Evolutionary conservation across 2,329 filamentous ascomycete genomes (phyloP).

Genomic region (Exophiala dermatitidis): DNA sequence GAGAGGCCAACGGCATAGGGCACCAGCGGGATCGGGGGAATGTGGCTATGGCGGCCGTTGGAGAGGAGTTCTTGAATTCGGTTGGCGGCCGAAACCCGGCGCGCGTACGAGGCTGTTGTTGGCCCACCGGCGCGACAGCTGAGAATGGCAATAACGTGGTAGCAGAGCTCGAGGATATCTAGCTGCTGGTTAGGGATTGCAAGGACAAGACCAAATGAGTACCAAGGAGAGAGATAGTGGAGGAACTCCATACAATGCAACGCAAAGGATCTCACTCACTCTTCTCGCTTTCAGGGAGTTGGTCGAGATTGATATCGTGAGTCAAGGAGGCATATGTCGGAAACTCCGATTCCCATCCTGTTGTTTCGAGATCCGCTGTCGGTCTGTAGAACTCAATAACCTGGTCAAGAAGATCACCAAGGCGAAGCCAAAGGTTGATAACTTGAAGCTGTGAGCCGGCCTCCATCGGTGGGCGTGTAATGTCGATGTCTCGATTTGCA

Average conservation of each 20-base stretch:
- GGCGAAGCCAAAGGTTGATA: conserved; percentile 35
- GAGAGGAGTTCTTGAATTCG: conserved; percentile 46
- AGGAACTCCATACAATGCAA: neutral
- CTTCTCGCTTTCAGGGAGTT: conserved; percentile 8
- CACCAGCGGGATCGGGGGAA: conserved; percentile 49
- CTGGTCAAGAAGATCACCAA: conserved; percentile 34
- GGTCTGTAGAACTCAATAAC: conserved; percentile 38
- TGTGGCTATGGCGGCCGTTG: conserved; percentile 23
- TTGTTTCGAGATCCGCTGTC: conserved; percentile 29
- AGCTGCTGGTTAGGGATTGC: neutral
- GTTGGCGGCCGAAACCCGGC: conserved; percentile 50
- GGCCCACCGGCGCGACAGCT: conserved; percentile 48
- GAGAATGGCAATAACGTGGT: conserved; percentile 51
- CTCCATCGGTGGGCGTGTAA: conserved; percentile 29
- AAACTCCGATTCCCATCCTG: conserved; percentile 36
- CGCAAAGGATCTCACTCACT: conserved; percentile 9
- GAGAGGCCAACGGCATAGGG: conserved; percentile 51
- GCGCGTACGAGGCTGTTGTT: conserved; percentile 46
- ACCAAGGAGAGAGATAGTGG: no score
- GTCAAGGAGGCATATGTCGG: conserved; percentile 31
- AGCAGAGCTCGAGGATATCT: conserved; percentile 50
- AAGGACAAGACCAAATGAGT: no score
- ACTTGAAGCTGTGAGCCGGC: conserved; percentile 20
- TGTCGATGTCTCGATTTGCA: conserved; percentile 37
- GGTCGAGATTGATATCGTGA: conserved; percentile 14